Conservation (phyloP, 495 filamentous ascomycete genomes). For the Chaetomium cochliodes region DNA sequence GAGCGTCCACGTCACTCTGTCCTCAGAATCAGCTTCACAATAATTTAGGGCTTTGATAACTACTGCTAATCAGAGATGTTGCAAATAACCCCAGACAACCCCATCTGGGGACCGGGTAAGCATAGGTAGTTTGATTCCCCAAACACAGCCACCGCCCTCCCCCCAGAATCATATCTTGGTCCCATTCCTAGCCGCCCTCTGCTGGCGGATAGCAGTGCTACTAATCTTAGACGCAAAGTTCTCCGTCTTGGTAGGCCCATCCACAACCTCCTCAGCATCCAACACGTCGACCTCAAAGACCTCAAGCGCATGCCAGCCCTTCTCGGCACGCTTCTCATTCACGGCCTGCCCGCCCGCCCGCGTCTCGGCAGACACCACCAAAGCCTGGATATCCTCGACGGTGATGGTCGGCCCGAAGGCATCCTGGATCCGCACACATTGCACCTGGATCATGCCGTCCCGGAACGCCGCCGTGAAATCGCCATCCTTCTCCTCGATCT, state of each 20-base stretch:
- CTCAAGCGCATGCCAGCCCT: slow-evolving; percentile 72
- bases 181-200: slow-evolving; percentile 36
- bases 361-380: slow-evolving; percentile 90
- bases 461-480: slow-evolving; percentile 47
- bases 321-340: slow-evolving; percentile 73
- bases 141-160: not conserved
- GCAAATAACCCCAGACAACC: too few species aligned
- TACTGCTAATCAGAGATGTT: too few species aligned
- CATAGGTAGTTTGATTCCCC: not conserved
- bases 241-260: slow-evolving; percentile 40
- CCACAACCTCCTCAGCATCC: slow-evolving; percentile 60
- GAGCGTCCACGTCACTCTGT: too few species aligned
- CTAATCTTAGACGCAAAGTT: slow-evolving; percentile 83
- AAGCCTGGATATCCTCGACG: slow-evolving; percentile 69
- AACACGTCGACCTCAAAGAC: slow-evolving; percentile 93
- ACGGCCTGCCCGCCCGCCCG: slow-evolving; percentile 77
- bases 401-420: slow-evolving; percentile 90
- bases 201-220: slow-evolving; percentile 66
- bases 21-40: too few species aligned
- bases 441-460: slow-evolving; percentile 52
- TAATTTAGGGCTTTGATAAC: too few species aligned
- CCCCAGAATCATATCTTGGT: slow-evolving; percentile 21
- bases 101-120: too few species aligned
- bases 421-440: slow-evolving; percentile 82
- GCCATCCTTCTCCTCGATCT: slow-evolving; percentile 33